Base-by-base conservation (phyloP, 768 basidiomycete species). In the Hemileccinum impolitum region DNA sequence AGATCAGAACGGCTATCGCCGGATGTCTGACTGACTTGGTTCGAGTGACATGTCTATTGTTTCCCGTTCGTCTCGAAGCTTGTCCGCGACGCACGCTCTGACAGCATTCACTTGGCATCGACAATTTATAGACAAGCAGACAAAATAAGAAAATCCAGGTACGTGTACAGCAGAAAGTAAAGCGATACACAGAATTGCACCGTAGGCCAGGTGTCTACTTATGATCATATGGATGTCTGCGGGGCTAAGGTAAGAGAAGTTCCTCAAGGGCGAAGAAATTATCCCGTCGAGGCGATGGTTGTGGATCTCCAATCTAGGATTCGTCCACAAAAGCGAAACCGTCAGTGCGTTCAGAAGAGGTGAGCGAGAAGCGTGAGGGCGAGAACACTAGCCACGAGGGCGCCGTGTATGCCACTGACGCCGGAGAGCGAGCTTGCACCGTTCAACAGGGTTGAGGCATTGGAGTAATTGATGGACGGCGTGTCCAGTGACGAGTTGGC, bases 401-500 rank as follows among this genome's bases (percentile, higher is more conserved):
- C 8, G n/a, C 50, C 50, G 15, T 58, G 54, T 19, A 58, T 39
- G 31, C 49, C 35, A 14, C 53, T 46, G 11, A 43, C 19, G 25
- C 46, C 39, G 2, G 57, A 30, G 14, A 54, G 38, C 34, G 55
- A 28, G 30, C n/a, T 48, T 6, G 60, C 58, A 4, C 76, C 77
- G 42, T 75, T 78, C 25, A 84, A 60, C 41, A 82, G 56, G 6
- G 76, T 78, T 0, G 80, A 77, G 39, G 71, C 64, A 58, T 88
- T 88, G 50, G 81, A 81, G 60, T 81, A 79, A 0, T 70, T 59
- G 50, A 89, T 71, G 10, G 69, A 65, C 0, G 87, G 87, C 0
- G 73, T 76, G 48, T 77, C 60, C 23, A 71, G 56, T 7, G 82
- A 74, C 7, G 74, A 58, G 64, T 87, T 86, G 37, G 73, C 21